Evolutionary conservation across 345 rosid genomes (phyloP).

Genomic region (Gossypium raimondii): DNA sequence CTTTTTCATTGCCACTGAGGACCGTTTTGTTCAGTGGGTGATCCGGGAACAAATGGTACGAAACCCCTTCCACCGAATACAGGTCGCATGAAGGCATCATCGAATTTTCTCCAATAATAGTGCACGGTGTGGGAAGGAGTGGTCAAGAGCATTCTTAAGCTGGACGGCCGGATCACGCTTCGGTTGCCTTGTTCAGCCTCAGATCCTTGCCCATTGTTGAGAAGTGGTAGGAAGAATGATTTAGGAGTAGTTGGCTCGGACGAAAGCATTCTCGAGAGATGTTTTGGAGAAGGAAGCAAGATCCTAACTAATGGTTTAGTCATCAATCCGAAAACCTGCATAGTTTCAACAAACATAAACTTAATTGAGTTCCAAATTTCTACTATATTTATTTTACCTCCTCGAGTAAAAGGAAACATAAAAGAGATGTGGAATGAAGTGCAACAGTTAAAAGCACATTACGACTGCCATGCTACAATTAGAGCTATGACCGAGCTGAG

Average conservation of each 20-base stretch:
- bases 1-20: constrained; percentile 37
- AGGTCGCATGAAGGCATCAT: constrained; percentile 82
- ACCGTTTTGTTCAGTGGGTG: constrained; percentile 48
- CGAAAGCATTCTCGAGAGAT: constrained; percentile 39
- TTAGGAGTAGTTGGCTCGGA: constrained; percentile 52
- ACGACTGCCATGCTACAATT: background rate
- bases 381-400: too few relatives aligned
- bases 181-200: constrained; percentile 26
- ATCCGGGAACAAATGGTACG: constrained; percentile 53
- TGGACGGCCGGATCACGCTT: constrained; percentile 29
- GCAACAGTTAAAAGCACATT: background rate
- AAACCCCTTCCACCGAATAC: constrained; percentile 91
- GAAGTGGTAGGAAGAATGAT: constrained; percentile 56
- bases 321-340: constrained; percentile 82
- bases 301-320: constrained; percentile 75
- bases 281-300: constrained; percentile 60
- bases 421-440: background rate
- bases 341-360: background rate
- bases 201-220: constrained; percentile 35
- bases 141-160: constrained; percentile 49
- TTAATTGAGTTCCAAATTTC: background rate
- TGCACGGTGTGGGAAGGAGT: constrained; percentile 75
- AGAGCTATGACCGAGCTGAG: background rate
- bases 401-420: background rate
- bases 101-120: constrained; percentile 76